Base-by-base conservation (phyloP, 2,329 filamentous ascomycete species). In the Pseudocercospora fuligena region DNA sequence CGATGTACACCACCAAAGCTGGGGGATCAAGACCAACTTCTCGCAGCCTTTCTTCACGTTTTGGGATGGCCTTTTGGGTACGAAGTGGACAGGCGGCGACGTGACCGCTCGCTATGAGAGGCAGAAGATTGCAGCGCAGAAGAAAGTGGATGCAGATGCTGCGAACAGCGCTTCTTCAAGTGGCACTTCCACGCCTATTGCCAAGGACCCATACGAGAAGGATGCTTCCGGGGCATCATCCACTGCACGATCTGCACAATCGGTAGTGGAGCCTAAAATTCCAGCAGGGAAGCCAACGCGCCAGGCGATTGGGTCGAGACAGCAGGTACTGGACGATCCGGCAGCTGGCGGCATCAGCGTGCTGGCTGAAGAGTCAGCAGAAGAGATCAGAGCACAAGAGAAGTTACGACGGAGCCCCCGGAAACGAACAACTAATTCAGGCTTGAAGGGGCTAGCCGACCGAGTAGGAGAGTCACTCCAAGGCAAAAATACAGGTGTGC, bases 1-100 rank as follows among this genome's bases (percentile, higher is more conserved):
- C 77, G 95, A 99, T 77, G 94, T 99, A 66, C 95, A 99, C 81
- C 95, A 99, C 82, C 95, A 99, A 81, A 96, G 92, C 80, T 98
- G 94, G 94, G 95, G 95, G 65, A 97, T 99, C 85, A 99, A 98
- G 86, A 92, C 90, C 70, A 96, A 96, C 81, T 96, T 78, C 67
- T 76, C 73, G 57, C 92, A 96, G 80, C 92, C 92, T 2, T 96
- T 94, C 82, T 97, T 98, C 82, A 97, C 92, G 57, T 93, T 97
- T 81, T 98, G 95, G 93, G 95, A 99, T 78, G 85, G 87, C 56
- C 76, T 93, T 29, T 83, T 97, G 23, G 89, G 90, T 60, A 99
- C 95, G 25, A 91, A 88, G 80, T 97, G 93, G 89, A 88, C 86
- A 66, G 92, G 92, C 59, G 89, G 83, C 70, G 88, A 88, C 74